Evolutionary conservation across 2,329 filamentous ascomycete species (phyloP).

Genomic region (Colletotrichum cereale): DNA sequence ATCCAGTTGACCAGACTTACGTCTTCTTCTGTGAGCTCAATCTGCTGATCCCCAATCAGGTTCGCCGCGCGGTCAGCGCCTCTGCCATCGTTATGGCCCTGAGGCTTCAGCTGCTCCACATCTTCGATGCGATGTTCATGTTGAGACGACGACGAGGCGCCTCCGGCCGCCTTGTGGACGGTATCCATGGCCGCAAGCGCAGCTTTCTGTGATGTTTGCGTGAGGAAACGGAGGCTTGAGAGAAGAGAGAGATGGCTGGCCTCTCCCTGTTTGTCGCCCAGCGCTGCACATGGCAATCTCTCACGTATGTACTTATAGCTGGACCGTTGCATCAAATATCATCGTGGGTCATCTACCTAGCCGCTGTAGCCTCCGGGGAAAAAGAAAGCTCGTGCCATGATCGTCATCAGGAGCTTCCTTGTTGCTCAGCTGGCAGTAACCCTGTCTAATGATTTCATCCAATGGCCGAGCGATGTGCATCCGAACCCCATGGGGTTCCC

Average conservation of each 20-base stretch:
- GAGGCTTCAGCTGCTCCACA: conserved; percentile 35
- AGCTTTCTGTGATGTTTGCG: background rate
- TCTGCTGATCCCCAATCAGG: conserved; percentile 38
- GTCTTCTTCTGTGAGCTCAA: conserved; percentile 52
- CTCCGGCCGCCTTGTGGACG: conserved; percentile 18
- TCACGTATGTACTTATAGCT: conserved; percentile 32
- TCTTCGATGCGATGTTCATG: conserved; percentile 32
- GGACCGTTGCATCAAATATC: background rate
- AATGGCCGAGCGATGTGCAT: background rate
- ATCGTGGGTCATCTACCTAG: background rate
- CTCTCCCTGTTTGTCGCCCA: background rate
- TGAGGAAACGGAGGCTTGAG: background rate
- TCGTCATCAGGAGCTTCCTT: conserved; percentile 10
- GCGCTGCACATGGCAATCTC: background rate
- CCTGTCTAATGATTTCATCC: conserved; percentile 20
- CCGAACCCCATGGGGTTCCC: conserved; percentile 3
- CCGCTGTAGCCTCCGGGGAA: conserved; percentile 5
- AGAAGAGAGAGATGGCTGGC: background rate
- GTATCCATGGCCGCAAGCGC: conserved; percentile 15
- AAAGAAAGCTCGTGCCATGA: conserved; percentile 2
- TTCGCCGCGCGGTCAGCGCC: conserved; percentile 36
- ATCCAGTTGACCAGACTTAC: conserved; percentile 30
- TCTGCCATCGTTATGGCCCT: conserved; percentile 12
- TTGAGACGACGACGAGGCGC: conserved; percentile 30
- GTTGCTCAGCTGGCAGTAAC: background rate